Evolutionary conservation across 306 rosid species (phyloP).

Genomic region (Fragaria nilgerrensis): DNA sequence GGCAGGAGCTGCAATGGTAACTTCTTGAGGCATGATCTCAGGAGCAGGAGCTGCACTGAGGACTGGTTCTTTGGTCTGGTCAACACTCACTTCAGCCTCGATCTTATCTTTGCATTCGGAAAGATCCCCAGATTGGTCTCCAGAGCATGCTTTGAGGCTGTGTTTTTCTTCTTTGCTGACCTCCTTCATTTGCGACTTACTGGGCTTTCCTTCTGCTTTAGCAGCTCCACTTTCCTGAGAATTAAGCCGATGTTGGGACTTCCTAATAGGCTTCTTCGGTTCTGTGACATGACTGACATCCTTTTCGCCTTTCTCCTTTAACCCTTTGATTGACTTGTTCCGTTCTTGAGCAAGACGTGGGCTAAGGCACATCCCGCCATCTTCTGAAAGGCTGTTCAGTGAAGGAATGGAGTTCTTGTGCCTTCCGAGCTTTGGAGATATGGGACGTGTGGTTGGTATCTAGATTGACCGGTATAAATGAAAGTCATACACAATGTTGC

Average conservation of each 20-base stretch:
- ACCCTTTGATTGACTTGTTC: slow-evolving; percentile 43
- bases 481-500: slow-evolving; percentile 13
- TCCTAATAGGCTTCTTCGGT: slow-evolving; percentile 54
- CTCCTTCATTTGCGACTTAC: slow-evolving; percentile 31
- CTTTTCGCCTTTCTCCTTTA: slow-evolving; percentile 33
- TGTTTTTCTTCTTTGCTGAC: slow-evolving; percentile 27
- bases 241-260: slow-evolving; percentile 44
- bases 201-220: slow-evolving; percentile 35
- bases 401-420: slow-evolving; percentile 42
- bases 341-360: slow-evolving; percentile 46
- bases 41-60: slow-evolving; percentile 32
- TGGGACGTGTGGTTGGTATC: slow-evolving; percentile 90
- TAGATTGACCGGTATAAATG: slow-evolving; percentile 23
- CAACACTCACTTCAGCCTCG: slow-evolving; percentile 29
- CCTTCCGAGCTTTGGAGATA: slow-evolving; percentile 96
- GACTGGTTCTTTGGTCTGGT: slow-evolving; percentile 31
- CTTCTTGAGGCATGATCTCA: slow-evolving; percentile 61
- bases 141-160: slow-evolving; percentile 28
- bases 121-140: slow-evolving; percentile 24
- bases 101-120: slow-evolving; percentile 28
- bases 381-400: slow-evolving; percentile 45
- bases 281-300: slow-evolving; percentile 21
- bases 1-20: slow-evolving; percentile 30
- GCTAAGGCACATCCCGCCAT: slow-evolving; percentile 38
- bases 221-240: slow-evolving; percentile 39